These are phyloP conservation scores for Cercospora zeina DNA, from an alignment of 2,329 filamentous ascomycete species.

Conservation along the genomic window DNA sequence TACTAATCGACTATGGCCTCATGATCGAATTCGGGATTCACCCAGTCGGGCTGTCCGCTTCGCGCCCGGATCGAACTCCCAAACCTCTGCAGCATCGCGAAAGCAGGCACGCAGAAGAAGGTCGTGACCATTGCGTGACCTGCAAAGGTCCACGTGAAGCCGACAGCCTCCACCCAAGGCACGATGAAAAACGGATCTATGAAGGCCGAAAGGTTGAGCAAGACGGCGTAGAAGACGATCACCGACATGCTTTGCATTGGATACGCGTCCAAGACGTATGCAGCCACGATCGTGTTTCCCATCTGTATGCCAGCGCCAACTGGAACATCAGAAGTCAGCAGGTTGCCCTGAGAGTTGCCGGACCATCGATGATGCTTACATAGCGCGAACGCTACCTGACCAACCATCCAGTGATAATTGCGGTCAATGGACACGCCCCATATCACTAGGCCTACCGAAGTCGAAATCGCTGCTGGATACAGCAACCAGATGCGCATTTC, in stretches of 20 bases:
- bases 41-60: conserved; percentile 23
- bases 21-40: conserved; percentile 27
- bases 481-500: conserved; percentile 28
- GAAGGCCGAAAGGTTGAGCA: conserved; percentile 27
- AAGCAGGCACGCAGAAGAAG: conserved; percentile 25
- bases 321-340: conserved; percentile 13
- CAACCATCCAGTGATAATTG: conserved; percentile 28
- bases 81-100: conserved; percentile 23
- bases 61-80: conserved; percentile 19
- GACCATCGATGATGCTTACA: conserved; percentile 16
- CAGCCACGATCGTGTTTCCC: conserved; percentile 27
- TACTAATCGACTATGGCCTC: neutral
- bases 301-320: conserved; percentile 28
- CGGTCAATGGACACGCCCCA: conserved; percentile 27
- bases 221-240: conserved; percentile 26
- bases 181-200: conserved; percentile 29
- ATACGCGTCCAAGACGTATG: conserved; percentile 27
- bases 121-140: conserved; percentile 26
- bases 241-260: conserved; percentile 29
- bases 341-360: neutral
- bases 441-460: conserved; percentile 21
- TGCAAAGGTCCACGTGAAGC: conserved; percentile 28
- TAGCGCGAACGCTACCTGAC: conserved; percentile 26
- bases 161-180: conserved; percentile 24
- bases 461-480: conserved; percentile 24